A percentile compares a stretch with the other conserved stretches of the same genome.
These are phyloP conservation scores for Botrytis pseudocinerea DNA, from an alignment of 2,329 filamentous ascomycete species.

Conservation along the genomic window DNA sequence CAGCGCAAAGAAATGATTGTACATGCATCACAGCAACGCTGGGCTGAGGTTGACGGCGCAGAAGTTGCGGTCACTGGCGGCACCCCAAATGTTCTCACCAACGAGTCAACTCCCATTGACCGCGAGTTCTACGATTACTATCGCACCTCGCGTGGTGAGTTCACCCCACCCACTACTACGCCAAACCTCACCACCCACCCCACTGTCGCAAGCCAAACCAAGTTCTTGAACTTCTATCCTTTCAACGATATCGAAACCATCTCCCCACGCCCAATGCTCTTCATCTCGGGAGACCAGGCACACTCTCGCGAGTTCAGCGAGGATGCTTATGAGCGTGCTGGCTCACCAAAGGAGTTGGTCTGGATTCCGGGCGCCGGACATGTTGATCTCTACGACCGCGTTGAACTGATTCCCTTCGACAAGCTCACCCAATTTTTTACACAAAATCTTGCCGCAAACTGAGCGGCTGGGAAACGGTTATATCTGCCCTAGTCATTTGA, in stretches of 20 bases:
- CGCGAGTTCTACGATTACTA: neutral
- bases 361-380: neutral
- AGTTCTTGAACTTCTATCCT: neutral
- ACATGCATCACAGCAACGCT: neutral
- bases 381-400: neutral
- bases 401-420: neutral
- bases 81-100: neutral
- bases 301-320: neutral
- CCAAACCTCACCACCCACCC: neutral
- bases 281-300: neutral
- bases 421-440: neutral
- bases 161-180: neutral
- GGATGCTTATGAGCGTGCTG: neutral
- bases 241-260: neutral
- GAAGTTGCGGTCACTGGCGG: neutral
- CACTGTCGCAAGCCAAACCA: neutral
- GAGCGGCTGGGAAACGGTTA: rapidly evolving
- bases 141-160: neutral
- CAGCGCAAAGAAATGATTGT: neutral
- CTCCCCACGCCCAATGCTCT: neutral
- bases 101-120: neutral
- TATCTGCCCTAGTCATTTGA: neutral
- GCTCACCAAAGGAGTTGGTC: neutral
- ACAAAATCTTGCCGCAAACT: neutral
- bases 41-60: neutral